phyloP scores from a whole-genome alignment of 768 basidiomycete species.

The Termitomyces eurrhizus region DNA sequence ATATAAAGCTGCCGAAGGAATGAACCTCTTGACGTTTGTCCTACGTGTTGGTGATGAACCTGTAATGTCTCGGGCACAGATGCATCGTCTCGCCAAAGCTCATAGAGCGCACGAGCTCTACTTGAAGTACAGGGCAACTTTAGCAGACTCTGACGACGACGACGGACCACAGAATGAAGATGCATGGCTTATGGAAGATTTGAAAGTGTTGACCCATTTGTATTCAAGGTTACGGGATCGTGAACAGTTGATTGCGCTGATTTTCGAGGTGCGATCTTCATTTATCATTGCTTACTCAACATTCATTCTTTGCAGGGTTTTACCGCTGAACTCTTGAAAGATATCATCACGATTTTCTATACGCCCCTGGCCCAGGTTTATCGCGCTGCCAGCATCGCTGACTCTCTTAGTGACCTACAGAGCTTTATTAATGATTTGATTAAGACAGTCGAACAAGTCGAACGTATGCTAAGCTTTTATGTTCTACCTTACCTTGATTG shows the following conservation, averaged over 20 bases:
- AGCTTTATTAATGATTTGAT: conserved; percentile 95
- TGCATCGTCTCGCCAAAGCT: conserved; percentile 75
- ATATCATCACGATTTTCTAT: conserved; percentile 99
- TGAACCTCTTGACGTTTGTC: conserved; percentile 76
- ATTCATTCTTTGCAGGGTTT: conserved; percentile 56
- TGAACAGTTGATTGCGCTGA: conserved; percentile 86
- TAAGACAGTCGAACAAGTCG: conserved; percentile 84
- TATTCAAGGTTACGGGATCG: conserved; percentile 81
- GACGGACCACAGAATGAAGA: conserved; percentile 93
- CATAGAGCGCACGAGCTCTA: conserved; percentile 80
- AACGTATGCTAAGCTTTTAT: conserved; percentile 63
- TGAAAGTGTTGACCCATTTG: conserved; percentile 73
- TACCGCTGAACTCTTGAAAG: conserved; percentile 92
- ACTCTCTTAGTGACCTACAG: conserved; percentile 88
- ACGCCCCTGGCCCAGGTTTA: conserved; percentile 95
- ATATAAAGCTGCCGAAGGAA: conserved; percentile 53
- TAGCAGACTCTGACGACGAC: conserved; percentile 87
- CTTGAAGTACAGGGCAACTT: conserved; percentile 48
- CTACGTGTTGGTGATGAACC: conserved; percentile 79
- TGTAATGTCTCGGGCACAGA: conserved; percentile 67
- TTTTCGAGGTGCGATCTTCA: conserved; percentile 75
- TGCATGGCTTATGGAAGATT: conserved; percentile 94
- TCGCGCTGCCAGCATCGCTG: conserved; percentile 93
- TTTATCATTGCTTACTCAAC: neutral
- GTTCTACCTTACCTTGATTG: neutral